Base-by-base conservation (phyloP, 345 rosid species). In the Schrenkiella parvula region DNA sequence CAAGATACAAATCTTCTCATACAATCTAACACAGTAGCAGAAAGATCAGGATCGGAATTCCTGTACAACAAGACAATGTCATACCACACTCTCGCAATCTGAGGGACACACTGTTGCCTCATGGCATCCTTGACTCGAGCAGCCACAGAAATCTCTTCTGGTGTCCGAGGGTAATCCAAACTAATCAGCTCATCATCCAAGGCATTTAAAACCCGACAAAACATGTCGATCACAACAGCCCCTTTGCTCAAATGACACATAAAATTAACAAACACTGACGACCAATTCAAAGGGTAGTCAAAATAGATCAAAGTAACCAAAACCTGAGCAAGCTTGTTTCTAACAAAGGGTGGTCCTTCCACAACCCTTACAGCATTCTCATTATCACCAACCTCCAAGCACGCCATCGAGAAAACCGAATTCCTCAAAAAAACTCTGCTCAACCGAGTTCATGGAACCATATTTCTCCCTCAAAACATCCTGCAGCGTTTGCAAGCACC, bases 281-380 rank as follows among this genome's bases (percentile, higher is more conserved):
- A 76, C 99, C 97, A 95, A 73, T 82, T 72, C 66, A 70, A 70
- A 0, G 99, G 99, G 73, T 95, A 95, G 75, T 95, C 99, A n/a
- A 87, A 87, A 73, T 87, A 91, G 72, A 95, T 87, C 85, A 91
- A 70, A 56, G 92, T 87, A 61, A 85, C 95, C 79, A 95, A 74
- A 70, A 95, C 89, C 82, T 89, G 96, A 56, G 97, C 97, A 61
- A 95, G 96, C 86, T 95, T 95, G 67, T 95, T 95, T 64, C 81
- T 95, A 37, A 95, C 85, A 82, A 90, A 91, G 9, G 89, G 81
- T 23, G 95, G 93, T 44, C 90, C 84, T 38, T 84, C 95, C 61
- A 84, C 72, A 48, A 88, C 75, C 56, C 86, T 82, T 3, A 76
- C 78, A 66, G 79, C 83, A 64, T 67, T 75, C 64, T 77, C 80